Percentiles rank a stretch among this genome's conserved stretches.
phyloP scores from a whole-genome alignment of 192 early-diverging fungal genomes.

The Rhizophagus clarus region DNA sequence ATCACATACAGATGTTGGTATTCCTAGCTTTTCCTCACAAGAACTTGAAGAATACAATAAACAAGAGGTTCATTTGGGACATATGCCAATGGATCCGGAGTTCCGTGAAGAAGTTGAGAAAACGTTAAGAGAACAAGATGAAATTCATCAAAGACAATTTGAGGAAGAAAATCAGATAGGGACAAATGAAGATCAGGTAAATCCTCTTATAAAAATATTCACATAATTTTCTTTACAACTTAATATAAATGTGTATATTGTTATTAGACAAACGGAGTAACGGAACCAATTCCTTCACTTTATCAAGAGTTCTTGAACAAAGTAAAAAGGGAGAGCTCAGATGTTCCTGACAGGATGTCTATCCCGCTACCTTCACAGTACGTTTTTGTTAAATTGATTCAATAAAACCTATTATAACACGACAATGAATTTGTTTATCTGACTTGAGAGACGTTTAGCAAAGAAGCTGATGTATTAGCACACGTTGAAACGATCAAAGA shows the following conservation, averaged over 20 bases:
- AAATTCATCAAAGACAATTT: neutral
- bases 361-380: constrained; percentile 77
- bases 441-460: constrained; percentile 46
- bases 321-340: constrained; percentile 28
- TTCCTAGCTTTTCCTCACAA: constrained; percentile 68
- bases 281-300: neutral
- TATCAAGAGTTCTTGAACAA: constrained; percentile 9
- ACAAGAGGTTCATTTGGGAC: constrained; percentile 75
- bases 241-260: neutral
- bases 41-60: constrained; percentile 82
- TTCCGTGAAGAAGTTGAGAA: constrained; percentile 84
- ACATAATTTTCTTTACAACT: neutral
- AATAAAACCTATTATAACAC: constrained; percentile 35
- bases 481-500: constrained; percentile 82
- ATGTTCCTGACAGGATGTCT: constrained; percentile 58
- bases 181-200: neutral
- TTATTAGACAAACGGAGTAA: neutral
- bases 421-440: constrained; percentile 44
- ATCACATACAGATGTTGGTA: constrained; percentile 51
- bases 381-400: constrained; percentile 21
- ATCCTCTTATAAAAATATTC: neutral
- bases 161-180: neutral
- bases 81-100: constrained; percentile 66
- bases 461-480: constrained; percentile 76
- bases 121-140: constrained; percentile 69